A percentile compares a stretch with the other conserved stretches of the same genome.
phyloP scores from a whole-genome alignment of 441 rosid species.

The Aquilaria agallochum region DNA sequence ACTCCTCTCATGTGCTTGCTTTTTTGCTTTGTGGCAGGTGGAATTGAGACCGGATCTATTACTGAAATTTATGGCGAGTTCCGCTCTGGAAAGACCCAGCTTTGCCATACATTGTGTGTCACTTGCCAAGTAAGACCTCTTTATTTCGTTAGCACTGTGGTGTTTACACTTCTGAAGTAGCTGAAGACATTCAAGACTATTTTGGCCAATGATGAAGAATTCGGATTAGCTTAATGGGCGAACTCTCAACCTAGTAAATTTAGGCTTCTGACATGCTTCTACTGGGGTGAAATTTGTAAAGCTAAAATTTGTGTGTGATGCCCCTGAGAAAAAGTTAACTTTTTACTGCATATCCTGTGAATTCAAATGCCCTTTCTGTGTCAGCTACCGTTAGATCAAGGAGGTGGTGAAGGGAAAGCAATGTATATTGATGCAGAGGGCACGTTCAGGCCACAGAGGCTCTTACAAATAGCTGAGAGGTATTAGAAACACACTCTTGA shows the following conservation, averaged over 20 bases:
- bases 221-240: not conserved
- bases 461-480: constrained; percentile 91
- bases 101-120: constrained; percentile 95
- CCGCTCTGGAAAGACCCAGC: constrained; percentile 95
- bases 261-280: not conserved
- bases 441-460: constrained; percentile 93
- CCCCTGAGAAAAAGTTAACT: not conserved
- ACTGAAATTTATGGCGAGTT: constrained; percentile 97
- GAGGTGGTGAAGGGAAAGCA: constrained; percentile 96
- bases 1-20: constrained; percentile 10
- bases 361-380: constrained; percentile 14
- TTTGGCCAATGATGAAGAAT: not conserved
- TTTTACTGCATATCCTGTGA: constrained; percentile 4
- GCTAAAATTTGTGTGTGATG: not conserved
- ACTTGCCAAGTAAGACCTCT: constrained; percentile 79
- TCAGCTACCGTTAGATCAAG: constrained; percentile 98
- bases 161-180: not conserved
- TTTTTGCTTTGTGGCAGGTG: constrained; percentile 41
- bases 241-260: not conserved
- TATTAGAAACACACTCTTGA: constrained; percentile 16
- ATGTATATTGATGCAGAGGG: constrained; percentile 99
- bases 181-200: not conserved
- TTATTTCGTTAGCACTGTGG: constrained; percentile 1
- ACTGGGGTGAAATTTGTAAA: too few species aligned
- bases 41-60: constrained; percentile 93